Evolutionary conservation across 2,329 filamentous ascomycete genomes (phyloP).

Genomic region (Penicillium concentricum): DNA sequence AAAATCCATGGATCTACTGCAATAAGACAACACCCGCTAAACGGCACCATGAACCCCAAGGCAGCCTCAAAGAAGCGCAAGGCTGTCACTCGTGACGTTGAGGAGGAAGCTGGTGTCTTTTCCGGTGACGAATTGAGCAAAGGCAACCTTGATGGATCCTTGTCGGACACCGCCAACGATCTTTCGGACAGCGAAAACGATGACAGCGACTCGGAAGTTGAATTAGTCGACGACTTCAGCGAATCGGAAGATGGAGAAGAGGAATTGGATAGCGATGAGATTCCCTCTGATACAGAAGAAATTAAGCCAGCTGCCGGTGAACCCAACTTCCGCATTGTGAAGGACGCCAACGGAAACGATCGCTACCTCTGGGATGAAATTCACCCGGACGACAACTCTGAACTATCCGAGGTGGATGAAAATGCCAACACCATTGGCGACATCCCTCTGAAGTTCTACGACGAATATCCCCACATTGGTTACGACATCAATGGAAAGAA

Average conservation of each 20-base stretch:
- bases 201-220: conserved; percentile 48
- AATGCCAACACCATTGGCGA: conserved; percentile 89
- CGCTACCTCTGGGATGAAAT: conserved; percentile 94
- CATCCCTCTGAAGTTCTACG: conserved; percentile 92
- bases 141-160: conserved; percentile 43
- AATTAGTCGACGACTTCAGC: conserved; percentile 56
- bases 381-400: conserved; percentile 91
- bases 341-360: conserved; percentile 84
- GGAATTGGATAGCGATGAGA: conserved; percentile 51
- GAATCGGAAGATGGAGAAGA: conserved; percentile 51
- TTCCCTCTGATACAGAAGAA: conserved; percentile 48
- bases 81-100: conserved; percentile 56
- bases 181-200: conserved; percentile 39
- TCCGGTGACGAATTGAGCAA: conserved; percentile 61
- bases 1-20: conserved; percentile 21
- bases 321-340: conserved; percentile 61
- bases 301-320: conserved; percentile 34
- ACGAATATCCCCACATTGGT: conserved; percentile 95
- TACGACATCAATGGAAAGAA: conserved; percentile 99
- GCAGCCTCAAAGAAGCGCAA: conserved; percentile 63
- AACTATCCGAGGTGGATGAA: conserved; percentile 81
- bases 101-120: conserved; percentile 50
- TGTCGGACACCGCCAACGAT: conserved; percentile 44
- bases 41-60: conserved; percentile 34
- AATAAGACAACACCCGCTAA: conserved; percentile 10